These are phyloP conservation scores for Caulochytrium protostelioides DNA, from an alignment of 371 early-diverging fungal species.

Conservation along the genomic window DNA sequence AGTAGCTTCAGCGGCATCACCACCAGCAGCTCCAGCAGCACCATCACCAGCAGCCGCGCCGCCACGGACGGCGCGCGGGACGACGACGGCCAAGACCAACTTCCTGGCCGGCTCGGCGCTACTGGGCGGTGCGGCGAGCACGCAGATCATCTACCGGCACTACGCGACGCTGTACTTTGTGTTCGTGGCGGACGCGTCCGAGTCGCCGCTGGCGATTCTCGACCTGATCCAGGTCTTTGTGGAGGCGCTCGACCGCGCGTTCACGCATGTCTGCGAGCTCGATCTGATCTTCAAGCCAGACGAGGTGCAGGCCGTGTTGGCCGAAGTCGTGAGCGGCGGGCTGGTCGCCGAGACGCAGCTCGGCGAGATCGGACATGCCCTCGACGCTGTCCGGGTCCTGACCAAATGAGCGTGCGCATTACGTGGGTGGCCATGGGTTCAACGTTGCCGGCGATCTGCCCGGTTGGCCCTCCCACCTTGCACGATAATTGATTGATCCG, in stretches of 20 bases:
- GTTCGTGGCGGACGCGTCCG: conserved; percentile 82
- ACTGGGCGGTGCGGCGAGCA: conserved; percentile 61
- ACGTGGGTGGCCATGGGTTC: too few species aligned
- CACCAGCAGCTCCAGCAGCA: too few species aligned
- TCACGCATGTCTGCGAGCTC: conserved; percentile 89
- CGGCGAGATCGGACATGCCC: too few species aligned
- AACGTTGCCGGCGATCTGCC: too few species aligned
- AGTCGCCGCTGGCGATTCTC: conserved; percentile 76
- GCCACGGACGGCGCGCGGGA: too few species aligned
- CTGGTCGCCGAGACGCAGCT: conserved; percentile 7
- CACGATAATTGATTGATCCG: too few species aligned
- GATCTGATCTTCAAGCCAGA: conserved; percentile 33
- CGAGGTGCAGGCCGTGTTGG: conserved; percentile 13
- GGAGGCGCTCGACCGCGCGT: conserved; percentile 72
- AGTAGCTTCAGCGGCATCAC: too few species aligned
- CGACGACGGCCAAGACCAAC: conserved; percentile 18
- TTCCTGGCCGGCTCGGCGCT: conserved; percentile 71
- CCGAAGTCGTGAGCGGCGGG: conserved; percentile 24
- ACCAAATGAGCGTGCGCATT: too few species aligned
- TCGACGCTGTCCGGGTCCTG: too few species aligned
- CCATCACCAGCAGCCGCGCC: too few species aligned
- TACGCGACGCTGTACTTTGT: conserved; percentile 88
- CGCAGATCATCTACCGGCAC: conserved; percentile 76
- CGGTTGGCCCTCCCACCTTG: too few species aligned
- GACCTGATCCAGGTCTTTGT: conserved; percentile 80